Evolutionary conservation across 2,329 filamentous ascomycete genomes (phyloP).

Genomic region (Ophiostoma sp.): DNA sequence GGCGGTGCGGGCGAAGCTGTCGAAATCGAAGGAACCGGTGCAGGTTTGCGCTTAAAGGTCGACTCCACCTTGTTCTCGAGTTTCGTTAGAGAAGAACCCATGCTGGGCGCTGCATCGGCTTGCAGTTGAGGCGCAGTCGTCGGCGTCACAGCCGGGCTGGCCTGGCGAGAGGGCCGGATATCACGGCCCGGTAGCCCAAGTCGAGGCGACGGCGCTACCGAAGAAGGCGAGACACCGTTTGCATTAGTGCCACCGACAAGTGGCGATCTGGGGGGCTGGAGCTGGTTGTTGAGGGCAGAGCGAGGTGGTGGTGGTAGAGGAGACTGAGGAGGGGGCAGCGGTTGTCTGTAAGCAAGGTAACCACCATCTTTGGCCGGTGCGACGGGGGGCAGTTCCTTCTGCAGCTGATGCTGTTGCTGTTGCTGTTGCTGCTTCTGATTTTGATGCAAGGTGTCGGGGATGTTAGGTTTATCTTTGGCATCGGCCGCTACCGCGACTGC

Average conservation of each 20-base stretch:
- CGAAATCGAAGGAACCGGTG: not conserved
- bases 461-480: not conserved
- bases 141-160: conserved; percentile 13
- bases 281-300: not conserved
- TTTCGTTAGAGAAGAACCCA: conserved; percentile 36
- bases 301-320: conserved; percentile 27
- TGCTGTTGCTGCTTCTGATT: conserved; percentile 26
- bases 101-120: conserved; percentile 27
- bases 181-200: conserved; percentile 35
- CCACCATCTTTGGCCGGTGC: not conserved
- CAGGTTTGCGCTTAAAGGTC: conserved; percentile 25
- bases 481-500: not conserved
- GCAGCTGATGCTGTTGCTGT: conserved; percentile 21
- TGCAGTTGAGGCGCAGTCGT: not conserved
- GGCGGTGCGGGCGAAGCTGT: conserved; percentile 16
- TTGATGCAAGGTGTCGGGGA: not conserved
- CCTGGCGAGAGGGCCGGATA: conserved; percentile 34
- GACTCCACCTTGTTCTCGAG: conserved; percentile 32
- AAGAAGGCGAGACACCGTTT: not conserved
- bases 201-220: conserved; percentile 7
- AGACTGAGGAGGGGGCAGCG: conserved; percentile 25
- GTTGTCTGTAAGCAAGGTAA: conserved; percentile 5
- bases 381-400: not conserved
- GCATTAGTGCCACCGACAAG: not conserved
- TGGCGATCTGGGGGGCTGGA: conserved; percentile 21